Evolutionary conservation across 2,329 filamentous ascomycete species (phyloP).

Genomic region (Fusarium sublunatum): DNA sequence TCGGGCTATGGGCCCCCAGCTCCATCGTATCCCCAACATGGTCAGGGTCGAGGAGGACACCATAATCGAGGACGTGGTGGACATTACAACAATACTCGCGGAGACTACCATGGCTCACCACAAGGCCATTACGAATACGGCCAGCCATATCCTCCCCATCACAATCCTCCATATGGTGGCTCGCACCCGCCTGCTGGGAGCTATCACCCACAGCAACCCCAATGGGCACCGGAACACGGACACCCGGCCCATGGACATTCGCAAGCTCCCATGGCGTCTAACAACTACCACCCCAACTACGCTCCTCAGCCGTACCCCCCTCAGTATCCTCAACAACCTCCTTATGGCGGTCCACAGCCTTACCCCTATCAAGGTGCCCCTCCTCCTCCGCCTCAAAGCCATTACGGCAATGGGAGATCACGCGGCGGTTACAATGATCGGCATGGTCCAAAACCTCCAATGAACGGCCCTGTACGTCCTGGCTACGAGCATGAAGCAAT

Average conservation of each 20-base stretch:
- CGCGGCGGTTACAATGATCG: slow-evolving; percentile 61
- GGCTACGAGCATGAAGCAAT: slow-evolving; percentile 51
- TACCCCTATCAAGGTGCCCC: slow-evolving; percentile 55
- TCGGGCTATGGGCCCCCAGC: slow-evolving; percentile 55
- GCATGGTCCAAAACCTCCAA: slow-evolving; percentile 51
- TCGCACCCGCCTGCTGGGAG: slow-evolving; percentile 52
- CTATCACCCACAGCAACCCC: slow-evolving; percentile 55
- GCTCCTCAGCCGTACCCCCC: slow-evolving; percentile 64
- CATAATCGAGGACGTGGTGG: slow-evolving; percentile 55
- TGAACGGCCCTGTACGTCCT: slow-evolving; percentile 50
- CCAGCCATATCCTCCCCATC: slow-evolving; percentile 53
- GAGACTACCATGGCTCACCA: slow-evolving; percentile 55
- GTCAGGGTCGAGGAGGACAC: slow-evolving; percentile 52
- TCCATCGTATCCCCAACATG: slow-evolving; percentile 54
- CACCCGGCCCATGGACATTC: slow-evolving; percentile 59
- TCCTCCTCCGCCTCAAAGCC: slow-evolving; percentile 50
- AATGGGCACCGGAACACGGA: slow-evolving; percentile 56
- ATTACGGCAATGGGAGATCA: slow-evolving; percentile 54
- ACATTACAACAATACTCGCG: slow-evolving; percentile 53
- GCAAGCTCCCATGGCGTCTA: slow-evolving; percentile 60
- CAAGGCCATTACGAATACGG: slow-evolving; percentile 58
- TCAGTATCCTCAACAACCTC: slow-evolving; percentile 58
- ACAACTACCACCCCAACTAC: slow-evolving; percentile 70
- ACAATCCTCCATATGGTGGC: slow-evolving; percentile 47
- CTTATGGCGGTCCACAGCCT: slow-evolving; percentile 56